These are phyloP conservation scores for Ilex paraguariensis DNA, from an alignment of 305 asterid species.

Conservation along the genomic window DNA sequence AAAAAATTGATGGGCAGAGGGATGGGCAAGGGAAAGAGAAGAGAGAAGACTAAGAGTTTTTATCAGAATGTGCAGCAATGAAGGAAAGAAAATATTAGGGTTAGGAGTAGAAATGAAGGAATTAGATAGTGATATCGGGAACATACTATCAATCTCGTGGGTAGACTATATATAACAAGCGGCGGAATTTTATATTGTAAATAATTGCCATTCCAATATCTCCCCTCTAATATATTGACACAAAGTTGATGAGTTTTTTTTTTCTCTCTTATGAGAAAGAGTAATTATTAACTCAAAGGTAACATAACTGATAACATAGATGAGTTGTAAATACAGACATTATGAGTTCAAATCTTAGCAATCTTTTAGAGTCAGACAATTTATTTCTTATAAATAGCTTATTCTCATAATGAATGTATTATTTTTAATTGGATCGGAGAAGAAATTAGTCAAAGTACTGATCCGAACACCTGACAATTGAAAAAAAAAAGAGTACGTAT, in stretches of 20 bases:
- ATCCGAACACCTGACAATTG: no score
- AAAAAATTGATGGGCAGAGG: constrained; percentile 30
- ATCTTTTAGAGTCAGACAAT: no score
- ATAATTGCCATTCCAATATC: constrained; percentile 12
- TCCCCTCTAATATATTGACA: constrained; percentile 18
- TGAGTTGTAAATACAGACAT: no score
- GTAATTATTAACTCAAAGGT: no score
- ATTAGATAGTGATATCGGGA: constrained; percentile 55
- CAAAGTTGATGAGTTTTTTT: constrained; percentile 56
- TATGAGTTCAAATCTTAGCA: no score
- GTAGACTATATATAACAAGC: constrained; percentile 57
- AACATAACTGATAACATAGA: no score
- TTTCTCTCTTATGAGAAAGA: not conserved
- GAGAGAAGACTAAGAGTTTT: constrained; percentile 60
- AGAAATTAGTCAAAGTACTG: no score
- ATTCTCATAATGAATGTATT: no score
- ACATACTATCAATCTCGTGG: constrained; percentile 46
- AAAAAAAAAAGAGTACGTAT: not conserved
- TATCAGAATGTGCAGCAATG: constrained; percentile 37
- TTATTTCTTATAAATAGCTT: no score
- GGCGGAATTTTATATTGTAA: constrained; percentile 11
- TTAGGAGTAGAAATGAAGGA: constrained; percentile 7
- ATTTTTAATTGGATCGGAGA: no score
- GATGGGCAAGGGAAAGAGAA: constrained; percentile 51
- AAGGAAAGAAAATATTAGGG: constrained; percentile 1